Evolutionary conservation across 805 yeast species (phyloP).

Genomic region (Starmerella stigmatis): DNA sequence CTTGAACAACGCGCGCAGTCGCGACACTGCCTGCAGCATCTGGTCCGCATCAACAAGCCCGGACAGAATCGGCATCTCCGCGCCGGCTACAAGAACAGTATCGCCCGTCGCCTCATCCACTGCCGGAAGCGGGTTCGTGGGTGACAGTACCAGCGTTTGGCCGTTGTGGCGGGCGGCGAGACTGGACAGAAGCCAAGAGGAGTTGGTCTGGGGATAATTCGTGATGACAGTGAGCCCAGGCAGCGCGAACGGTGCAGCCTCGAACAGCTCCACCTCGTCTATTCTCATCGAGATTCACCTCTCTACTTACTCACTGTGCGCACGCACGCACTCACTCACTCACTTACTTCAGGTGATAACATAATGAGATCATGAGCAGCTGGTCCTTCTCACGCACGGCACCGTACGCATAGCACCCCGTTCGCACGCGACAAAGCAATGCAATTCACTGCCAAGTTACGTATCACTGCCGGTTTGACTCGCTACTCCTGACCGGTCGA

Average conservation of each 20-base stretch:
- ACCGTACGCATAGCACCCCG: no score
- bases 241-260: neutral
- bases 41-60: slow-evolving; percentile 27
- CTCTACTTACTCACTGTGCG: neutral
- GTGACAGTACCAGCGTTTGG: slow-evolving; percentile 9
- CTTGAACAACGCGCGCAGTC: slow-evolving; percentile 28
- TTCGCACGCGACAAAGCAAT: no score
- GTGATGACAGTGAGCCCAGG: slow-evolving; percentile 22
- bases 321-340: neutral
- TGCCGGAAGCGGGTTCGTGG: slow-evolving; percentile 12
- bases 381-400: no score
- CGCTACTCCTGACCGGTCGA: no score
- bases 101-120: slow-evolving; percentile 3
- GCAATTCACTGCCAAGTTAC: no score
- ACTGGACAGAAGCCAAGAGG: slow-evolving; percentile 20
- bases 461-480: no score
- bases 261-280: slow-evolving; percentile 12
- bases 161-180: slow-evolving; percentile 6
- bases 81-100: neutral
- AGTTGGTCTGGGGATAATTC: slow-evolving; percentile 26
- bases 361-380: no score
- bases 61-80: slow-evolving; percentile 1
- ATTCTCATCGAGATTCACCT: slow-evolving; percentile 8
- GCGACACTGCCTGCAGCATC: slow-evolving; percentile 31
- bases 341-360: neutral